These are phyloP conservation scores for Coemansia brasiliensis DNA, from an alignment of 192 early-diverging fungal species.

Conservation along the genomic window DNA sequence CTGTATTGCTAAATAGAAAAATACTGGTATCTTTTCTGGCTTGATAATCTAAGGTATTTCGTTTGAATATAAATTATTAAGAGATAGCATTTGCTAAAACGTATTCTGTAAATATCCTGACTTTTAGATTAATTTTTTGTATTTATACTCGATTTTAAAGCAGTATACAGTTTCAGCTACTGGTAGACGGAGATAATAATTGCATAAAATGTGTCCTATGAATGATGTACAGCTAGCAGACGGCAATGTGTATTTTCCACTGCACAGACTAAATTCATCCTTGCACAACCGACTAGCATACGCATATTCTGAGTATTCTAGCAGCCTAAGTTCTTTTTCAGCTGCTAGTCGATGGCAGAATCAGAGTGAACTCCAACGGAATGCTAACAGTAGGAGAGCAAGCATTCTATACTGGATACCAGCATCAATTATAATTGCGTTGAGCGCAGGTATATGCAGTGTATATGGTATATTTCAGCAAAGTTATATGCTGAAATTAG, in stretches of 20 bases:
- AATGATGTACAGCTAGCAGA: background rate
- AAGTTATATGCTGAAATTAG: background rate
- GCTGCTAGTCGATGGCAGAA: background rate
- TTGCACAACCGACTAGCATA: constrained; percentile 2
- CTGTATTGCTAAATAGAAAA: no score
- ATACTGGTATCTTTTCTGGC: no score
- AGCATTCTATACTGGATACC: background rate
- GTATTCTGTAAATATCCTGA: no score
- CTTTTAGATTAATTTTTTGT: no score
- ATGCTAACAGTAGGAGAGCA: background rate
- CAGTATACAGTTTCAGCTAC: no score
- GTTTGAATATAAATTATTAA: no score
- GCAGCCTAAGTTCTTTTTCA: constrained; percentile 6
- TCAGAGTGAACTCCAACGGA: background rate
- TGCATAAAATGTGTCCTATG: background rate
- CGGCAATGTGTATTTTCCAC: background rate
- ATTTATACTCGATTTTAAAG: no score
- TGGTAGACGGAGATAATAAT: no score
- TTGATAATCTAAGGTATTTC: no score
- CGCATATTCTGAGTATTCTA: constrained; percentile 1
- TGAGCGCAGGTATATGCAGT: background rate
- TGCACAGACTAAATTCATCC: background rate
- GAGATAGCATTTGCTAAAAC: no score
- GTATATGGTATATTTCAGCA: constrained; percentile 4
- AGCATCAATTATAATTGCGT: background rate